These are phyloP conservation scores for Sequoia sempervirens DNA, from an alignment of 75 land plant genomes.

Conservation along the genomic window DNA sequence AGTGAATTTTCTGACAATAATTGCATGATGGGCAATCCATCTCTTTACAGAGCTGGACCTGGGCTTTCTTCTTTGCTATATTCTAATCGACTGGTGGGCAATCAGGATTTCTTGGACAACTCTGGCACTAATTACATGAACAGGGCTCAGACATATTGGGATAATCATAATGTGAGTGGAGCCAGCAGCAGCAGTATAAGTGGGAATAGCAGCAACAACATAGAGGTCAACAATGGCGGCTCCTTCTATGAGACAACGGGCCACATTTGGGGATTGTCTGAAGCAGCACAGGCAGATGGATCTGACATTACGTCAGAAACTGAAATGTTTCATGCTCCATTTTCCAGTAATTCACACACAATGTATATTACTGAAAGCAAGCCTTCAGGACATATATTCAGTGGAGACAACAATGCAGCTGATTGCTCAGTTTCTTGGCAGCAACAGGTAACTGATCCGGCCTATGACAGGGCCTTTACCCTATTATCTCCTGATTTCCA, in stretches of 20 bases:
- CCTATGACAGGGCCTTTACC: not conserved
- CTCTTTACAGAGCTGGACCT: not conserved
- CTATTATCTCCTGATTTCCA: constrained; percentile 5
- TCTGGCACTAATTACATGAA: constrained; percentile 4
- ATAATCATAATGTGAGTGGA: constrained; percentile 2
- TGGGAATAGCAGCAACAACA: not conserved
- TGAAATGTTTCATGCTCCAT: not conserved
- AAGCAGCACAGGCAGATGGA: not conserved
- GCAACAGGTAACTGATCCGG: not conserved
- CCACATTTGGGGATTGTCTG: constrained; percentile 1
- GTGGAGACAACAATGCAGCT: not conserved
- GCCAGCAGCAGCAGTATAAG: constrained; percentile 2
- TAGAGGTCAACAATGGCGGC: constrained; percentile 11
- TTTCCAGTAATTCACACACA: not conserved
- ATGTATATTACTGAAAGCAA: not conserved
- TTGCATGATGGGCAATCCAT: constrained; percentile 6
- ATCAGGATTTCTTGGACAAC: constrained; percentile 6
- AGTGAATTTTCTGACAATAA: constrained; percentile 3
- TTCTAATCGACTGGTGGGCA: not conserved
- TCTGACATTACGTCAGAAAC: constrained; percentile 5
- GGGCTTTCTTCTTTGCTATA: not conserved
- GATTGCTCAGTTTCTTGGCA: constrained; percentile 2
- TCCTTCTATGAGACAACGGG: not conserved
- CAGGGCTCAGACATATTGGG: not conserved
- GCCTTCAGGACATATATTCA: not conserved